A percentile compares a stretch with the other conserved stretches of the same genome.
Evolutionary conservation across 1,284 basidiomycete genomes (phyloP).

Genomic region (Phlebopus sp.): DNA sequence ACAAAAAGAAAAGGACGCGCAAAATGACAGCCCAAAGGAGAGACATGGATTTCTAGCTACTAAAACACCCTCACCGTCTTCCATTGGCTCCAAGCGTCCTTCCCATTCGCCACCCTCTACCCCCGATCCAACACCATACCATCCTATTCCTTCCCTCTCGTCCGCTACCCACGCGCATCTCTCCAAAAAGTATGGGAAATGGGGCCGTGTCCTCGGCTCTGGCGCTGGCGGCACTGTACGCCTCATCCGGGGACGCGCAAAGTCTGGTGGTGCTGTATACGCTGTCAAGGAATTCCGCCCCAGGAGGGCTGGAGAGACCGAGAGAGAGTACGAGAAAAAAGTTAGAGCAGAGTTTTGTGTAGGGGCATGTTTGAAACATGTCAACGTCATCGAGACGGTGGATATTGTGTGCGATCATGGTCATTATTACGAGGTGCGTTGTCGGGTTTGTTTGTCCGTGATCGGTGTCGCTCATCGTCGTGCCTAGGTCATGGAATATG

Average conservation of each 20-base stretch:
- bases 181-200: slow-evolving; percentile 98
- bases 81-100: slow-evolving; percentile 22
- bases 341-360: slow-evolving; percentile 99
- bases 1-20: slow-evolving; percentile 22
- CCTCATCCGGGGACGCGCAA: slow-evolving; percentile 84
- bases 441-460: background rate
- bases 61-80: slow-evolving; percentile 36
- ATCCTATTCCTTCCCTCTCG: slow-evolving; percentile 55
- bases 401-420: slow-evolving; percentile 98
- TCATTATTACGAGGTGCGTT: slow-evolving; percentile 91
- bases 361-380: slow-evolving; percentile 91
- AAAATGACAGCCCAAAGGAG: slow-evolving; percentile 23
- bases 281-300: slow-evolving; percentile 98
- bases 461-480: slow-evolving; percentile 1
- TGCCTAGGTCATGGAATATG: slow-evolving; percentile 95
- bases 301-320: slow-evolving; percentile 81
- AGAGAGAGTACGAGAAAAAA: slow-evolving; percentile 99
- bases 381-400: slow-evolving; percentile 97
- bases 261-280: slow-evolving; percentile 81
- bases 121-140: slow-evolving; percentile 28
- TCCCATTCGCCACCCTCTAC: slow-evolving; percentile 30
- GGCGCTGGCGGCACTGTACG: slow-evolving; percentile 98
- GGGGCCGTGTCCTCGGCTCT: slow-evolving; percentile 93
- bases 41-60: slow-evolving; percentile 13
- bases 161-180: slow-evolving; percentile 89